These are phyloP conservation scores for Aurinia saxatilis DNA, from an alignment of 345 rosid species.

Conservation along the genomic window DNA sequence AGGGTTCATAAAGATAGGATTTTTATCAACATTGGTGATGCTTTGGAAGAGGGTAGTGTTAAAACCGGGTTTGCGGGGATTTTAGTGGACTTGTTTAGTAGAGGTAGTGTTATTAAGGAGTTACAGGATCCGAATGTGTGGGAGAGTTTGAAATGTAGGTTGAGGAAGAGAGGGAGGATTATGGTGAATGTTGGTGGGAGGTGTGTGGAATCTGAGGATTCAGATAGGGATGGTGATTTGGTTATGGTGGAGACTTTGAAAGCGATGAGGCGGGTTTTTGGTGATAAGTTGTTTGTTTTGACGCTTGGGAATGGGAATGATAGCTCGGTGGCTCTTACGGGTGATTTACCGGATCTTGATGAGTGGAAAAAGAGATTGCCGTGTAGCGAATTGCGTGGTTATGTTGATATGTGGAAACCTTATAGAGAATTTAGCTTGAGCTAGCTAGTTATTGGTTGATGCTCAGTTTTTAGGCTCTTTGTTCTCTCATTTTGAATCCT, in stretches of 20 bases:
- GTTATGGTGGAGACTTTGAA: slow-evolving; percentile 67
- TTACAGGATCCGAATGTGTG: slow-evolving; percentile 77
- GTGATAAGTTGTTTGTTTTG: slow-evolving; percentile 43
- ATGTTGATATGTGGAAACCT: slow-evolving; percentile 65
- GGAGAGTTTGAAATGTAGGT: slow-evolving; percentile 44
- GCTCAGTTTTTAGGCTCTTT: slow-evolving; percentile 5
- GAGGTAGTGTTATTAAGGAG: slow-evolving; percentile 70
- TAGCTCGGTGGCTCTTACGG: slow-evolving; percentile 64
- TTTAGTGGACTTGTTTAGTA: slow-evolving; percentile 60
- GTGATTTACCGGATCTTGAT: slow-evolving; percentile 52
- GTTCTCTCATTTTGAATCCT: background rate
- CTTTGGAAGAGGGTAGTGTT: slow-evolving; percentile 45
- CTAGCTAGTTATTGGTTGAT: background rate
- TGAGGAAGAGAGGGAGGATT: slow-evolving; percentile 62
- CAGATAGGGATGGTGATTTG: slow-evolving; percentile 49
- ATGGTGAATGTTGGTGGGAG: slow-evolving; percentile 48
- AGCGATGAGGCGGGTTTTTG: slow-evolving; percentile 58
- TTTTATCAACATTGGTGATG: slow-evolving; percentile 60
- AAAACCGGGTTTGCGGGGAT: slow-evolving; percentile 51
- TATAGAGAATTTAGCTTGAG: slow-evolving; percentile 3
- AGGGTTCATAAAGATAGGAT: slow-evolving; percentile 46
- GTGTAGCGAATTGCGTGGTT: slow-evolving; percentile 37
- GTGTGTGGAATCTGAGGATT: slow-evolving; percentile 52
- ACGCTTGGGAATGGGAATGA: slow-evolving; percentile 56
- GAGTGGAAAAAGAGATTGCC: slow-evolving; percentile 48